Evolutionary conservation across 2,329 filamentous ascomycete species (phyloP), one percentile per base, ranked within the genome.

Genomic region (Ophiostoma populinum): DNA sequence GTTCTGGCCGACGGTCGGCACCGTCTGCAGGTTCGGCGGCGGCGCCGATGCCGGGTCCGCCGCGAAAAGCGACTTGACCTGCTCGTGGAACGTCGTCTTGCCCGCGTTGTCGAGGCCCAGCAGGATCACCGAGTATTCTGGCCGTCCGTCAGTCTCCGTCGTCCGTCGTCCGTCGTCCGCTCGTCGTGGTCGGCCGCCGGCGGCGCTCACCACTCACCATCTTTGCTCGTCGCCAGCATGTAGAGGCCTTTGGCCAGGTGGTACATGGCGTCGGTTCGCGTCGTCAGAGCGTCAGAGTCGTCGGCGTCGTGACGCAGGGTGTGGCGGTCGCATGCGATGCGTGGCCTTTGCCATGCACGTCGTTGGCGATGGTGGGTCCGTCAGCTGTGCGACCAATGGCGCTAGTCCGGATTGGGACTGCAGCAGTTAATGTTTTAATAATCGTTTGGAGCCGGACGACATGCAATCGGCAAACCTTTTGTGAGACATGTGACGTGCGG

Each of bases 21-120:
- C 87, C 29, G 87, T 94, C 54, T 90, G 86, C 46, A 62, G 72
- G 58, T 66, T 86, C 50, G 62, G 80, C 54, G 60, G 70, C 35
- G 62, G 68, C 31, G 31, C 31, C 4, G 31, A 13, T 6, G 30
- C 8, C 38, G 58, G 60, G 42, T 65, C 63, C 29, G 73, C 65
- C 43, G 75, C 66, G 65, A 83, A 93, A 51, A 92, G 68, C 36
- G 83, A 72, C 60, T 93, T 94, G 56, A 95, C 83, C 56, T 94
- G 86, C 53, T 92, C 83, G 58, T 94, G 85, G 52, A 95, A 86
- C 18, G 90, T 95, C 26, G 90, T 95, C 65, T 95, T 95, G 56
- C 90, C 90, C 41, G 90, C 90, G 54, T 95, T 95, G 65, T 95
- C 90, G 51, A 95, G 80, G 43, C 90, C 90, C 49, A 95, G 80